phyloP scores from a whole-genome alignment of 2,329 filamentous ascomycete species.

The Decorospora gaudefroyi region DNA sequence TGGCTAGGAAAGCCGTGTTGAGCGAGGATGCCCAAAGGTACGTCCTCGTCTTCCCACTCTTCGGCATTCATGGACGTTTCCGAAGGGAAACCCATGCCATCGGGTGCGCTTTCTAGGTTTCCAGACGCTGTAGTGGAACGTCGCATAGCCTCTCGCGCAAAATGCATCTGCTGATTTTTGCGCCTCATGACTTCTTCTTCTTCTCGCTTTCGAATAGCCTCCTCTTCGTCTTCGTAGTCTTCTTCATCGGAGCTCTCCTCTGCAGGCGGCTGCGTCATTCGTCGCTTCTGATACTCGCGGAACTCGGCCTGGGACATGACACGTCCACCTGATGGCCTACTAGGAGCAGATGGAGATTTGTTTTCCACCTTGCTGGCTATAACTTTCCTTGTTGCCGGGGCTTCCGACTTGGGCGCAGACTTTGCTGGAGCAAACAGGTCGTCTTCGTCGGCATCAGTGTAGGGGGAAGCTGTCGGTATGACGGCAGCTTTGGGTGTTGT shows the following conservation, averaged over 20 bases:
- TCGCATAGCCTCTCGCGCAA: constrained; percentile 42
- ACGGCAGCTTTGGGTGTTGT: constrained; percentile 38
- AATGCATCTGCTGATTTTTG: constrained; percentile 42
- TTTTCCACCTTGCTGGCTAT: constrained; percentile 16
- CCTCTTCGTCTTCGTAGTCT: constrained; percentile 48
- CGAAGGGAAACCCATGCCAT: constrained; percentile 42
- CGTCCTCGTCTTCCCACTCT: constrained; percentile 47
- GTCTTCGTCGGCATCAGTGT: constrained; percentile 36
- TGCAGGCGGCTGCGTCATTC: constrained; percentile 30
- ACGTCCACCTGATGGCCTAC: constrained; percentile 22
- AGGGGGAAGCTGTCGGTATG: constrained; percentile 22
- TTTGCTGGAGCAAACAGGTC: constrained; percentile 36
- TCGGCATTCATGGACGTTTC: constrained; percentile 44
- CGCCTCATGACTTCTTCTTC: constrained; percentile 41
- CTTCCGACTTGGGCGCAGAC: constrained; percentile 12
- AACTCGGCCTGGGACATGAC: constrained; percentile 45
- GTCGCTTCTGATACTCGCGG: constrained; percentile 36
- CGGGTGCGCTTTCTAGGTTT: constrained; percentile 24
- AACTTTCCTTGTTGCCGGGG: constrained; percentile 8
- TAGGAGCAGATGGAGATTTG: constrained; percentile 16
- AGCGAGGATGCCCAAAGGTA: constrained; percentile 46
- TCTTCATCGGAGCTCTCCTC: constrained; percentile 41
- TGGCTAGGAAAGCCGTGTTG: constrained; percentile 46
- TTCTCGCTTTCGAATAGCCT: constrained; percentile 40
- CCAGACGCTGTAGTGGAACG: constrained; percentile 41